Evolutionary conservation across 495 filamentous ascomycete species (phyloP).

Genomic region (Letharia columbiana): DNA sequence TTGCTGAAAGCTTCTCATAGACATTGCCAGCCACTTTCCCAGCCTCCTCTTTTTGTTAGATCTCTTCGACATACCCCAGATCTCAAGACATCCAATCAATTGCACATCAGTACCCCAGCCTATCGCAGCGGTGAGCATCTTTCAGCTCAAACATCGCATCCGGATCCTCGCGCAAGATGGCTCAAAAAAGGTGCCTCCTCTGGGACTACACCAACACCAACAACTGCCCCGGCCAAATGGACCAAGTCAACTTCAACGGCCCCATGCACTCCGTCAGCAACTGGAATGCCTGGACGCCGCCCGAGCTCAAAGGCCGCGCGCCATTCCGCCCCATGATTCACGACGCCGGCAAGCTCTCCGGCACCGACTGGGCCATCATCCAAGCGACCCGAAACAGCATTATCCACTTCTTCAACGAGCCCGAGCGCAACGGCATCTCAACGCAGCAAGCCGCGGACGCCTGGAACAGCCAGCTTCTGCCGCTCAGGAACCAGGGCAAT

Average conservation of each 20-base stretch:
- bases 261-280: constrained; percentile 35
- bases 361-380: constrained; percentile 35
- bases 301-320: constrained; percentile 35
- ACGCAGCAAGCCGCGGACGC: constrained; percentile 35
- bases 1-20: not conserved
- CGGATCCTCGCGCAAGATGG: constrained; percentile 1
- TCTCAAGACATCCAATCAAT: not conserved
- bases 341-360: constrained; percentile 29
- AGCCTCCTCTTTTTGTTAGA: not conserved
- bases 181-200: constrained; percentile 37
- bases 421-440: constrained; percentile 35
- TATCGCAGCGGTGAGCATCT: not conserved
- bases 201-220: constrained; percentile 42
- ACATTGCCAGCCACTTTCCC: not conserved
- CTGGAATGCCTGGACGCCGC: constrained; percentile 42
- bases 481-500: constrained; percentile 34
- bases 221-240: constrained; percentile 29
- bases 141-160: not conserved
- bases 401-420: constrained; percentile 42
- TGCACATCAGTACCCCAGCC: not conserved
- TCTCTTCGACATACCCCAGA: not conserved
- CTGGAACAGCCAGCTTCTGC: constrained; percentile 35
- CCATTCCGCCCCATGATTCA: constrained; percentile 41
- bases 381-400: constrained; percentile 26
- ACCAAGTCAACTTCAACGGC: constrained; percentile 30